Base-by-base conservation (phyloP, 306 rosid species). In the Prunus mume region DNA sequence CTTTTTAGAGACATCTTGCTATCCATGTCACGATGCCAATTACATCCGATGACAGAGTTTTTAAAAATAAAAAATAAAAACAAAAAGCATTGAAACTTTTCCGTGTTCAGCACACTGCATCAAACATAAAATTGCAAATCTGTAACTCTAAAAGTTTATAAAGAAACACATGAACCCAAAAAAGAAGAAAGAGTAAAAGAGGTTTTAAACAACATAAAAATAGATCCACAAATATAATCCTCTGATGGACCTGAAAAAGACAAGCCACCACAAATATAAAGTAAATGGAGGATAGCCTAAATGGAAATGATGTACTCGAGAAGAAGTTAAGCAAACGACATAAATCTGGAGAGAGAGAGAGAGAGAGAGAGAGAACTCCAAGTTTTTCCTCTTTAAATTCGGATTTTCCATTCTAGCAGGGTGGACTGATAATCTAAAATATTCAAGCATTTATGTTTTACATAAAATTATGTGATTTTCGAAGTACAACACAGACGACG, bases 21-120 rank as follows among this genome's bases (percentile, higher is more conserved):
- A 46, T 55, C 65, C 74, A 72, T 41, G 43, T 65, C 25, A 73
- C 63, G 45, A 20, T 32, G 54, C 63, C 64, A 45, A 62, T 56
- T 3, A 49, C 77, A 46, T 71, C 72, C 65, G 5, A 71, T 13
- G 66, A 19, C 46, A 56, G 20, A 54, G 27, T 34, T 71, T 24
- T 38, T 15, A 47, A 24, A 50, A n/a, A 27, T 19, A 6, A n/a
- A 20, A 11, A 55, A n/a, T 32, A 24, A 6, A 62, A 56, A 55
- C 45, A 20, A 27, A n/a, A 34, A n/a, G 38, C 9, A 38, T 54
- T 56, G 52, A 51, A 22, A 13, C 65, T 54, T 28, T 55, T 30
- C 18, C 52, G 38, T 56, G 43, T 41, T 22, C 43, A 15, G 67
- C 66, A 72, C 20, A 24, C 41, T 72, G 32, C 51, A 55, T 52